Conservation (phyloP, 2,329 filamentous ascomycete genomes). For the Arthroderma uncinatum region DNA sequence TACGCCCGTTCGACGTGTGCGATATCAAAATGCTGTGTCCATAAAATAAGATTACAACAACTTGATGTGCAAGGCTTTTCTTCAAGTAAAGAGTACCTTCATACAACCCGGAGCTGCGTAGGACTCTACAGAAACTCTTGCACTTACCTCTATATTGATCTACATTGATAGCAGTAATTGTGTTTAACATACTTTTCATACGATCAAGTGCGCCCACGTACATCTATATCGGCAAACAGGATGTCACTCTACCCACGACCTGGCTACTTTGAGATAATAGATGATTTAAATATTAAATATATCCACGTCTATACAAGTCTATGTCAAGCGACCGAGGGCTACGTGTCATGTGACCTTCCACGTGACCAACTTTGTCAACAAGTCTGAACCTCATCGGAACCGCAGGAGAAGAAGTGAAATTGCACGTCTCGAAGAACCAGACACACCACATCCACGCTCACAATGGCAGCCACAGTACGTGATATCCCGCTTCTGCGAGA, state of each 20-base stretch:
- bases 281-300: too few relatives aligned
- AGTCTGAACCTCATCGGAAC: not conserved
- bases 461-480: conserved; percentile 7
- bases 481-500: not conserved
- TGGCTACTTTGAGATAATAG: too few relatives aligned
- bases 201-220: too few relatives aligned
- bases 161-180: too few relatives aligned
- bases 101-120: not conserved
- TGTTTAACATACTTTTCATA: too few relatives aligned
- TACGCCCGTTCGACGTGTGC: not conserved
- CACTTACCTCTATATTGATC: too few relatives aligned
- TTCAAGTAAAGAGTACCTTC: not conserved
- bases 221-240: too few relatives aligned
- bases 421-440: not conserved
- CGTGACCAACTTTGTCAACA: conserved; percentile 3
- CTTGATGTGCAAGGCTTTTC: not conserved
- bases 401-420: not conserved
- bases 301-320: not conserved
- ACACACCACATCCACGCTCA: not conserved
- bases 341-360: not conserved
- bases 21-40: conserved; percentile 1
- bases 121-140: not conserved
- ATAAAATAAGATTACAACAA: not conserved
- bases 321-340: not conserved
- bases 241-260: too few relatives aligned